phyloP scores from a whole-genome alignment of 2,329 filamentous ascomycete species.

The Trichoderma hamatum region DNA sequence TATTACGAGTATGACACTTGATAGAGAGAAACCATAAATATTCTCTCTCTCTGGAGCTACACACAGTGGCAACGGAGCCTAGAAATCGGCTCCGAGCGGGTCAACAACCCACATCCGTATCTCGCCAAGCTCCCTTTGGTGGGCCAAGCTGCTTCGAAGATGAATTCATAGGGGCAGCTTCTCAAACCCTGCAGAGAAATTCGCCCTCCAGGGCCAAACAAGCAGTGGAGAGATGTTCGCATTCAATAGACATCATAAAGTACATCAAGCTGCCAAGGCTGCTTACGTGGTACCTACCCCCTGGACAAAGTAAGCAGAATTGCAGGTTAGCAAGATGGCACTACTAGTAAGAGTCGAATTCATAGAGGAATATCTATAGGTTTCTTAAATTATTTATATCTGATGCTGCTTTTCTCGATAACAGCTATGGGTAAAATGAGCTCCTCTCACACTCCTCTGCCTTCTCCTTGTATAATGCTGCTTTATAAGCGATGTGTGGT shows the following conservation, averaged over 20 bases:
- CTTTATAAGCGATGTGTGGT: not conserved
- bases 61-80: not conserved
- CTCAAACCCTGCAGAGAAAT: not conserved
- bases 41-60: not conserved
- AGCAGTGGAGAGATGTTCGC: not conserved
- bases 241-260: not conserved
- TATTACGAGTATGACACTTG: not conserved
- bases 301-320: not conserved
- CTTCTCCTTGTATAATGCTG: not conserved
- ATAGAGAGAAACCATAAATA: not conserved
- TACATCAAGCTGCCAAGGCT: not conserved
- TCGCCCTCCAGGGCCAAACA: not conserved
- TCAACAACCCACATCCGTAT: not conserved
- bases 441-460: not conserved
- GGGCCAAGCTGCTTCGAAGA: slow-evolving; percentile 2
- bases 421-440: not conserved
- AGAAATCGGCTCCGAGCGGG: slow-evolving; percentile 8
- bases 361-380: not conserved
- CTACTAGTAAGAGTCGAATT: not conserved
- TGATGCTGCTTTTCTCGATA: not conserved
- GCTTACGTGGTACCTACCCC: not conserved
- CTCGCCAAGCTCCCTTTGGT: not conserved
- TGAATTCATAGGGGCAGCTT: not conserved
- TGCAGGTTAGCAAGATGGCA: not conserved
- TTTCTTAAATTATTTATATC: not conserved